Conservation (phyloP, 345 rosid genomes). For the Gossypioides kirkii region DNA sequence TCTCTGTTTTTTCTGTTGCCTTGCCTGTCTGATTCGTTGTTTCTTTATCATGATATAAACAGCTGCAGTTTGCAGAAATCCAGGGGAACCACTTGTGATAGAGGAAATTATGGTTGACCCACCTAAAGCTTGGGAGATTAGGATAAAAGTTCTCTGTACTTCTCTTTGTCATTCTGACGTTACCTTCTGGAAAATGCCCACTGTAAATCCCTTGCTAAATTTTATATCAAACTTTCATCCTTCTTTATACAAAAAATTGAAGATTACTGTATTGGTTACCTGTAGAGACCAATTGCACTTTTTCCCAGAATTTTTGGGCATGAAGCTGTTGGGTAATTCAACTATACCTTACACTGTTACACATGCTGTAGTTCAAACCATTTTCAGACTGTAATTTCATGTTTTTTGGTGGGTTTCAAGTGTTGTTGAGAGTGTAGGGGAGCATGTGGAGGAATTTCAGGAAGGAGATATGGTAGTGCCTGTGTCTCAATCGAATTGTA, state of each 20-base stretch:
- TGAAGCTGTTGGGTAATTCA: conserved; percentile 63
- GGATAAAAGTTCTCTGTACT: conserved; percentile 67
- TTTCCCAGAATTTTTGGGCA: conserved; percentile 72
- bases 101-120: conserved; percentile 73
- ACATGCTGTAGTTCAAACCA: too few species aligned
- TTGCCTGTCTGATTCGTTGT: background rate
- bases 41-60: background rate
- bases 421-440: conserved; percentile 75
- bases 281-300: conserved; percentile 38
- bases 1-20: background rate
- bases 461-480: conserved; percentile 63
- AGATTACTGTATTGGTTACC: background rate
- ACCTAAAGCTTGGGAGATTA: conserved; percentile 61
- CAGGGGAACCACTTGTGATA: conserved; percentile 44
- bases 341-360: background rate
- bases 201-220: conserved; percentile 27
- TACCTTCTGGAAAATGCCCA: conserved; percentile 38
- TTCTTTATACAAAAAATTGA: background rate
- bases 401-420: conserved; percentile 17
- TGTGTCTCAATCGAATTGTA: conserved; percentile 47
- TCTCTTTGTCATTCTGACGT: conserved; percentile 65
- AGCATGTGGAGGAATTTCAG: conserved; percentile 42
- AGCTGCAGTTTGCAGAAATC: conserved; percentile 58
- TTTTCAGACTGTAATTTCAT: background rate
- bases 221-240: background rate